phyloP scores from a whole-genome alignment of 2,329 filamentous ascomycete species.

The Clonostachys rhizophaga region DNA sequence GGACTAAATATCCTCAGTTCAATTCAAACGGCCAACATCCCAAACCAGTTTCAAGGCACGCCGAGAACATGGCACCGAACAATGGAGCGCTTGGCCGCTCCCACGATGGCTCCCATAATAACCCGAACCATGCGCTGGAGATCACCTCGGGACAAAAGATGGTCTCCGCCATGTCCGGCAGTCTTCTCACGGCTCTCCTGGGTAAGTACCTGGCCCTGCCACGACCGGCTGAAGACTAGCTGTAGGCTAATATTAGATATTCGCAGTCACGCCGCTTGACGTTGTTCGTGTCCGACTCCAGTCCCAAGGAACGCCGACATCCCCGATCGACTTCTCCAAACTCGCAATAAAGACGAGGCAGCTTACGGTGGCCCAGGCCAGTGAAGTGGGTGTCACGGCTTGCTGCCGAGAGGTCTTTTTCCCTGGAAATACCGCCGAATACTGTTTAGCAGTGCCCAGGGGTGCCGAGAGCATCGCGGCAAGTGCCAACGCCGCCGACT shows the following conservation, averaged over 20 bases:
- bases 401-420: slow-evolving; percentile 98
- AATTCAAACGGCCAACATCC: no score
- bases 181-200: slow-evolving; percentile 81
- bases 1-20: no score
- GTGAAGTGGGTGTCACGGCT: slow-evolving; percentile 84
- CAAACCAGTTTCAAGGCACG: no score
- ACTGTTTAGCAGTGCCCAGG: slow-evolving; percentile 69
- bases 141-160: slow-evolving; percentile 88
- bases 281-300: slow-evolving; percentile 94
- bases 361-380: slow-evolving; percentile 64
- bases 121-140: slow-evolving; percentile 43
- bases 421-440: slow-evolving; percentile 77
- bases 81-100: not conserved
- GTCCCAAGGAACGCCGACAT: slow-evolving; percentile 59
- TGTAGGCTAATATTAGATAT: not conserved
- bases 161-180: slow-evolving; percentile 88
- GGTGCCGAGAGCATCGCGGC: slow-evolving; percentile 28
- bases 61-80: no score
- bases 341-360: slow-evolving; percentile 52
- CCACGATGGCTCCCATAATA: not conserved
- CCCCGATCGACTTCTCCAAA: slow-evolving; percentile 49
- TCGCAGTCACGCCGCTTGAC: slow-evolving; percentile 84
- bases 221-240: not conserved
- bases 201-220: slow-evolving; percentile 46
- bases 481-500: slow-evolving; percentile 52